Base-by-base conservation (phyloP, 2,329 filamentous ascomycete genomes). In the Ascochyta viciae-villosae region DNA sequence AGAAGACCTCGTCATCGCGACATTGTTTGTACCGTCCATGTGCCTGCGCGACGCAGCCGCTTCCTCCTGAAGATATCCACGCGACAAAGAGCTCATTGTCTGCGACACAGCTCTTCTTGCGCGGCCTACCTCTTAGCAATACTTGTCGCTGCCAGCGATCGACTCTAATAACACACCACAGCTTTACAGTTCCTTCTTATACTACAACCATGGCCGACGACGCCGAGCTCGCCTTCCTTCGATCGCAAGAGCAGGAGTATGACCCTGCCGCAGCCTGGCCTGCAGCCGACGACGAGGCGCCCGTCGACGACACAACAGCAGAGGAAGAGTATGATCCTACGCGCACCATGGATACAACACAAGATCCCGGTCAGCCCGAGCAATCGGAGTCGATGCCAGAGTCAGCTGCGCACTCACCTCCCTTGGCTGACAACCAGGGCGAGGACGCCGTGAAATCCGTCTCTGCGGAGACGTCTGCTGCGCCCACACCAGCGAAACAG, bases 161-260 rank as follows among this genome's bases (percentile, higher is more conserved):
- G 35, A 15, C 45, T 61, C 58, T 65, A 57, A 66, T 56, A 44
- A 48, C 45, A 35, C 33, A 47, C 27, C 53, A 44, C 47, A 58
- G 46, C 46, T 42, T n/a, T 40, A 26, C 12, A 26, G 4, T 13
- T 44, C 34, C 26, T 24, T 45, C 39, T 24, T 19, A 48, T 16
- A 46, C 42, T 49, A 54, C 62, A 58, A 55, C 54, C 46, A 84
- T 84, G 82, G 80, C 81, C 51, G 81, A 81, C 66, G 82, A 82
- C 66, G 77, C 80, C 56, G 82, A 85, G 72, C 75, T 79, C 57
- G 81, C 81, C 59, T 84, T 83, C 65, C 79, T 84, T 57, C 74
- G 79, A 64, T 78, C 80, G 38, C 80, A 84, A 74, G 68, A 74
- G 60, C 54, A 66, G 24, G 70, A 74, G 57, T 76, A 73, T 52